Percentiles rank a stretch among this genome's conserved stretches.
Evolutionary conservation across 768 basidiomycete genomes (phyloP).

Genomic region (Amanita polypyramis): DNA sequence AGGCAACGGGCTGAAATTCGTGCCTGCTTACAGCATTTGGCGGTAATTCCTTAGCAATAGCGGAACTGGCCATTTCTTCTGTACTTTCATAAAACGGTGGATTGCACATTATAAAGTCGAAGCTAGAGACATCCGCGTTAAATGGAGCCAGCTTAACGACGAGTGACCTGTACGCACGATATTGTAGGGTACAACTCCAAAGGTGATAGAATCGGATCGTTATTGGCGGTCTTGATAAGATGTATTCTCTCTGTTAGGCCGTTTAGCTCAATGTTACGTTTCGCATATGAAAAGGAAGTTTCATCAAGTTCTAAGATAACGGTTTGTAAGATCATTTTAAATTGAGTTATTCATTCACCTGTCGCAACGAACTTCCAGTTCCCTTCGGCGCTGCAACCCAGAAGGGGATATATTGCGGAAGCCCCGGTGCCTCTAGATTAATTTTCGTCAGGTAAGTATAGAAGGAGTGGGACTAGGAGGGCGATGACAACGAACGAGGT

Average conservation of each 20-base stretch:
- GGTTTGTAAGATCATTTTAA: background rate
- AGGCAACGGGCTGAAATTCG: no score
- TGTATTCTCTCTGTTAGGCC: conserved; percentile 38
- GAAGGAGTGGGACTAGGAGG: no score
- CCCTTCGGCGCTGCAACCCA: conserved; percentile 45
- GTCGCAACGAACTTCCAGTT: conserved; percentile 59
- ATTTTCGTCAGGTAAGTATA: background rate
- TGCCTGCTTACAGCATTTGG: conserved; percentile 51
- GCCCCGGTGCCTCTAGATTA: conserved; percentile 75
- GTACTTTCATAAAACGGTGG: conserved; percentile 86
- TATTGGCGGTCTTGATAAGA: conserved; percentile 27
- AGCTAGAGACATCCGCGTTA: conserved; percentile 20
- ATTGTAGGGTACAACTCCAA: conserved; percentile 14
- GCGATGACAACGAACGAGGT: no score
- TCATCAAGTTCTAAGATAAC: conserved; percentile 57
- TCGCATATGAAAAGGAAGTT: conserved; percentile 45
- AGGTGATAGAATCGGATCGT: conserved; percentile 37
- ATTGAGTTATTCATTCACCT: conserved; percentile 29
- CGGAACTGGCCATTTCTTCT: conserved; percentile 53
- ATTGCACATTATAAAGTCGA: conserved; percentile 89
- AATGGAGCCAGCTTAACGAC: background rate
- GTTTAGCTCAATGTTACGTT: conserved; percentile 48
- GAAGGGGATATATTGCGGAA: conserved; percentile 80
- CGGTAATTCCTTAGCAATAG: conserved; percentile 48
- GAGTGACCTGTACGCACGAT: conserved; percentile 9